Percentiles rank a stretch among this genome's conserved stretches.
Evolutionary conservation across 1,139 yeast genomes (phyloP).

Genomic region (Kodamaea sp.): DNA sequence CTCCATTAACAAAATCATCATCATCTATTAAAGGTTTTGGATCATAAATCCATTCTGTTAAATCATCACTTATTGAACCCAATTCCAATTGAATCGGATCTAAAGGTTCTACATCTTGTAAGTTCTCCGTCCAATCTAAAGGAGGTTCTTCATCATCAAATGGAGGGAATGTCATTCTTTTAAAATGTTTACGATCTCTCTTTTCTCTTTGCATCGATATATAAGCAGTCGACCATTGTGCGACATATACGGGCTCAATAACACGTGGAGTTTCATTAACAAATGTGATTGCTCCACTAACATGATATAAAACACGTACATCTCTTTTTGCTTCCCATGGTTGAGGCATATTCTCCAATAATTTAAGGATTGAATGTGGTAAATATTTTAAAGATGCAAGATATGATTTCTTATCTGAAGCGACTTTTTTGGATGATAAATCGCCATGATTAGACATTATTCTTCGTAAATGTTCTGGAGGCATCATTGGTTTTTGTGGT

Average conservation of each 20-base stretch:
- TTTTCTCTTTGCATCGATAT: constrained; percentile 89
- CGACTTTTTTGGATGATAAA: constrained; percentile 71
- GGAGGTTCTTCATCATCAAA: constrained; percentile 98
- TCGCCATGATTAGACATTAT: constrained; percentile 85
- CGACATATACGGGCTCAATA: constrained; percentile 83
- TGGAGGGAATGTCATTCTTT: constrained; percentile 90
- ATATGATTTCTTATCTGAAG: constrained; percentile 86
- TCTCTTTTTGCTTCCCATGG: constrained; percentile 94
- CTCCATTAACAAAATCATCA: constrained; percentile 57
- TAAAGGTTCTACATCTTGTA: constrained; percentile 67
- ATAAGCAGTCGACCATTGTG: constrained; percentile 98
- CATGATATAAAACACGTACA: constrained; percentile 84
- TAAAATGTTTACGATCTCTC: constrained; percentile 83
- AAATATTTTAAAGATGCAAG: constrained; percentile 88
- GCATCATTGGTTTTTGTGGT: constrained; percentile 77
- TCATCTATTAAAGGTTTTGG: constrained; percentile 68
- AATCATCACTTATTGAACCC: constrained; percentile 57
- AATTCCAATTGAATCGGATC: constrained; percentile 67
- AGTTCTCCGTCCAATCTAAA: constrained; percentile 72
- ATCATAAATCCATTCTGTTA: constrained; percentile 79
- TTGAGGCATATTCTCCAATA: constrained; percentile 95
- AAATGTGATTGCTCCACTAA: constrained; percentile 92
- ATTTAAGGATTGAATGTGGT: constrained; percentile 91
- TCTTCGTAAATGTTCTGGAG: constrained; percentile 89
- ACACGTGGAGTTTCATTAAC: constrained; percentile 91